Evolutionary conservation across 2,329 filamentous ascomycete species (phyloP), one percentile per base, ranked within the genome.

Genomic region (Colletotrichum aenigma): DNA sequence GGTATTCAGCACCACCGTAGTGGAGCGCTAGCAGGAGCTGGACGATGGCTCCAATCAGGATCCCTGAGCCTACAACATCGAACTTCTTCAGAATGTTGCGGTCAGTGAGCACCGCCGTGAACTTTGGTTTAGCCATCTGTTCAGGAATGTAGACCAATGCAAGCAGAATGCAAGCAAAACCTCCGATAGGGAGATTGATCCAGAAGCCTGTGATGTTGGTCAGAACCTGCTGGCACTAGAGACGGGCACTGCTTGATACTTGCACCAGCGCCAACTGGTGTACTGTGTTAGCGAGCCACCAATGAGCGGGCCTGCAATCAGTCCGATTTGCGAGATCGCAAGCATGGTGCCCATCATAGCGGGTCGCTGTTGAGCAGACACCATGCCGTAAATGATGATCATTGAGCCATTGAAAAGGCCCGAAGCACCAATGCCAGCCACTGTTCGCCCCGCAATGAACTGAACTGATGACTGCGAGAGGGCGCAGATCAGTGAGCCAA

Each of bases 401-500:
- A 84, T 76, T 7, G 80, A 80, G 52, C 82, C 82, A 56, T 82
- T 84, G 24, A 85, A 85, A 7, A 90, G 80, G 2, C 85, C 89
- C 15, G 88, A 85, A 7, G 82, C 83, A 4, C 88, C 89, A 2
- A 85, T 80, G 0, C 89, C 89, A 2, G 88, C 85, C 8, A 90
- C 78, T 0, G 87, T 87, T 43, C 89, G 82, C 1, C 89, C 89
- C 7, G 89, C 79, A 68, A 90, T 90, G 48, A 90, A 82, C 81
- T 87, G 86, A 1, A 80, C 80, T 1, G 86, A 87, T 36, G 82
- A 87, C 1, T 79, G 83, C 1, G 88, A 87, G 80, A 85, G 34
- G 79, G 78, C 89, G 71, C 89, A 90, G 16, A 90, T 82, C 4
- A 89, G 78, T n/a, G 85, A 88, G 2, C 89, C 89, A 16, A 82